Evolutionary conservation across 768 basidiomycete species (phyloP).

Genomic region (Mycena albidolilacea): DNA sequence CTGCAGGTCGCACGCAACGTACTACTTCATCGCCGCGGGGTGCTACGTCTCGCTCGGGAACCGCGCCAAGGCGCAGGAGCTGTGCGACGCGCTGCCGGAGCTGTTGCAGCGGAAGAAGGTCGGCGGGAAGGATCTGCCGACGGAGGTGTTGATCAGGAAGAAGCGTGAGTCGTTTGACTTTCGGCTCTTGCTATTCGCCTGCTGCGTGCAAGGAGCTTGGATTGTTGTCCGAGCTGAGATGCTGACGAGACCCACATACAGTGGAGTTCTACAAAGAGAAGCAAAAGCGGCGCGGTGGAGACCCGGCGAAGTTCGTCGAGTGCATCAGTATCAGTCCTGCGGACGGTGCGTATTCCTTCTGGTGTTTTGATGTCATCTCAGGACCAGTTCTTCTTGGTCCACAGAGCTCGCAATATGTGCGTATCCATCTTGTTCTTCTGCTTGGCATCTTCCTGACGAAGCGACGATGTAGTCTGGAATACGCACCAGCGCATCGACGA

Average conservation of each 20-base stretch:
- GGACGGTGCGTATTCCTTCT: slow-evolving; percentile 66
- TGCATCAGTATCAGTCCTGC: slow-evolving; percentile 77
- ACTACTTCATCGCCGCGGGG: slow-evolving; percentile 84
- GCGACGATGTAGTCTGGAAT: slow-evolving; percentile 76
- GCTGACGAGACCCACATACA: slow-evolving; percentile 44
- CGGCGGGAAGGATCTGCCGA: slow-evolving; percentile 78
- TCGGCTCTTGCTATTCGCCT: neutral
- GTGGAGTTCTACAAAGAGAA: slow-evolving; percentile 85
- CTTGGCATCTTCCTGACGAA: neutral
- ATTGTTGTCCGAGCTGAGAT: neutral
- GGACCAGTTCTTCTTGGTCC: too few species aligned
- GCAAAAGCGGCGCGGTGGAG: slow-evolving; percentile 68
- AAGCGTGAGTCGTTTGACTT: slow-evolving; percentile 63
- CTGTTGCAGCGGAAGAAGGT: slow-evolving; percentile 70
- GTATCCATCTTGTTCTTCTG: neutral
- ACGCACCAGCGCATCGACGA: slow-evolving; percentile 74
- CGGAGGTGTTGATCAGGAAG: slow-evolving; percentile 84
- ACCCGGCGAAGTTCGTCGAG: slow-evolving; percentile 65
- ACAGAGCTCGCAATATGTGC: slow-evolving; percentile 82
- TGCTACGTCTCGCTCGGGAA: slow-evolving; percentile 75
- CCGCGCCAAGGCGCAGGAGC: slow-evolving; percentile 67
- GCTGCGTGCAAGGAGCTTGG: neutral
- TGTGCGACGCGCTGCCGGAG: slow-evolving; percentile 74
- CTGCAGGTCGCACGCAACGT: slow-evolving; percentile 82
- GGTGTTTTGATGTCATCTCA: neutral